Evolutionary conservation across 768 basidiomycete genomes (phyloP).

Genomic region (Gelatoporia subvermispora): DNA sequence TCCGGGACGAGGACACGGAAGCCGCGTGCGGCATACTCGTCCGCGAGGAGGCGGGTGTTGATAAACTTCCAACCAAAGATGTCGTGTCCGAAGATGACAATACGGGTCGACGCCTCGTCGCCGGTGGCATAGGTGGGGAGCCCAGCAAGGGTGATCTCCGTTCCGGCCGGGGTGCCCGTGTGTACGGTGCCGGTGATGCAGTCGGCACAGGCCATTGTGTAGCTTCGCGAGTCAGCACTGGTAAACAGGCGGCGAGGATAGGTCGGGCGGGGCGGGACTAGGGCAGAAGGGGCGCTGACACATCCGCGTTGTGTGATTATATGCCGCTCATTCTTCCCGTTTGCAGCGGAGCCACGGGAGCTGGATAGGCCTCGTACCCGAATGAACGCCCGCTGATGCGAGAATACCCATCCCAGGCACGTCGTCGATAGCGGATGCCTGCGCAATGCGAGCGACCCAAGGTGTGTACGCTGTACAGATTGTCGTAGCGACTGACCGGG

Average conservation of each 20-base stretch:
- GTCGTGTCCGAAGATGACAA: constrained; percentile 15
- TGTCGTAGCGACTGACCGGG: no score
- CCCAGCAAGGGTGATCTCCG: constrained; percentile 13
- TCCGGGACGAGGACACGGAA: constrained; percentile 19
- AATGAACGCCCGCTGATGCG: no score
- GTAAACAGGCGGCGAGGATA: no score
- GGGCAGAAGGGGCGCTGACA: neutral
- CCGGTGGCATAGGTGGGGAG: constrained; percentile 15
- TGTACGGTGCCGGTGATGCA: constrained; percentile 13
- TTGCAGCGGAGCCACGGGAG: no score
- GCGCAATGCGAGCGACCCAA: no score
- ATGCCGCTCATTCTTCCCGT: no score
- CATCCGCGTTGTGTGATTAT: neutral
- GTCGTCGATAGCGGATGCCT: no score
- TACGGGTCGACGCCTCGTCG: constrained; percentile 7
- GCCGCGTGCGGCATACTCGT: constrained; percentile 15
- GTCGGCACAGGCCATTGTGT: constrained; percentile 13
- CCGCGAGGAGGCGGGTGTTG: constrained; percentile 18
- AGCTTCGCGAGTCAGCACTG: no score
- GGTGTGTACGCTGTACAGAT: no score
- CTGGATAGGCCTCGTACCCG: no score
- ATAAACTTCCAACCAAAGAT: constrained; percentile 15
- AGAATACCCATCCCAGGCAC: no score
- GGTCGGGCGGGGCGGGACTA: neutral
- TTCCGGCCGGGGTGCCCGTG: constrained; percentile 10